Base-by-base conservation (phyloP, 306 rosid genomes). In the Trifolium dubium region DNA sequence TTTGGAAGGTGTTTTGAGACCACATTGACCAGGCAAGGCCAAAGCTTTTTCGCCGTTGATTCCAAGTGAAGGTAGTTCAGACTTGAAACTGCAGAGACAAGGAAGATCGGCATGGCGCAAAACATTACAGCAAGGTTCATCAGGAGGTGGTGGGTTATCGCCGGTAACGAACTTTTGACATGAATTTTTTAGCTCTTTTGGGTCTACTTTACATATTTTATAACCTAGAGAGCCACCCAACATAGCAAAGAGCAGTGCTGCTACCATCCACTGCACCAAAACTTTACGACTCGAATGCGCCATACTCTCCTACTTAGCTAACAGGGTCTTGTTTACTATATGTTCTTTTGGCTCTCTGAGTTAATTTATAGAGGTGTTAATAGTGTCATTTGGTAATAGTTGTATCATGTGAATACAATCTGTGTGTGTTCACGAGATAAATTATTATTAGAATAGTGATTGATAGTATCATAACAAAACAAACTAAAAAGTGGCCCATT, bases 1-100 rank as follows among this genome's bases (percentile, higher is more conserved):
- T 1, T 18, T 28, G 5, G 74, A 56, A 18, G 74, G 64, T 8
- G 18, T 71, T 51, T 28, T 30, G 5, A 83, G 39, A 68, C 88
- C 90, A 76, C 96, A 92, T 64, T 88, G 83, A 32, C 69, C 8
- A 0, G 93, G 97, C 90, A 89, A 73, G 9, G 82, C 84, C 71
- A 89, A 40, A 43, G 97, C 97, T 8, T 60, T 55, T 11, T 12
- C 70, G 2, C 90, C 65, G 66, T 86, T 53, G n/a, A 89, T 18
- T 35, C 74, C 74, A 53, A 35, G 13, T 0, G 77, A 34, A 29
- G 90, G 88, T 5, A 92, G 79, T n/a, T 37, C 0, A 43, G 83
- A 62, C 81, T 81, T 85, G 88, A 51, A 86, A 15, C 5, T 32
- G 84, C 92, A 86, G 14, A 88, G 86, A 67, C 90, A 84, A 49